Base-by-base conservation (phyloP, 73 alveolate species). In the Paramecium sonneborni region DNA sequence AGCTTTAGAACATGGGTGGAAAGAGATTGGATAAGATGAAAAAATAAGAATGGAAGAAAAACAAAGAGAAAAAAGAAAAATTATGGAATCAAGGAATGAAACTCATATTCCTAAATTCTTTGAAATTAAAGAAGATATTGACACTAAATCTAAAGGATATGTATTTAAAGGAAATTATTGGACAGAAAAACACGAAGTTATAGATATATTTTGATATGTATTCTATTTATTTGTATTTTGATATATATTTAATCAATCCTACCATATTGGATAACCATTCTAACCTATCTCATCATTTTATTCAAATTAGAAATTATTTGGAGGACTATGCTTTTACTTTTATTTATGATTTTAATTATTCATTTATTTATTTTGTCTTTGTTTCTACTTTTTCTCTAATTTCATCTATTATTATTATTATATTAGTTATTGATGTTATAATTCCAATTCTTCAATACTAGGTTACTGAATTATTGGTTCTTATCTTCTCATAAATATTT, bases 1-100 rank as follows among this genome's bases (percentile, higher is more conserved):
- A 15, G 86, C 86, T n/a, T 35, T 72, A 38, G 86, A 72, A 24
- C 86, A 72, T 72, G 86, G 86, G 2, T 72, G 86, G 86, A 72
- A 72, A 72, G 86, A 72, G 37, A 41, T 52, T 52, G 68, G 68
- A 52, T 21, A 52, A 52, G 68, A 52, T 52, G 68, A 52, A 5
- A 52, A 52, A 52, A 30, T 52, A 18, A 52, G 68, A 52, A 52
- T 52, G 68, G 68, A 72, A 38, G 86, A 72, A 10, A 72, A 72
- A 10, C 26, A 72, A 41, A 72, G 86, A 72, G 86, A 72, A 38
- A 38, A 23, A 18, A 72, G 86, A 72, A 72, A 18, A 38, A 38
- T 72, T 14, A 72, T 72, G 86, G 86, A 72, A 35, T 14, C 11
- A 35, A 72, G 26, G 12, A 72, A 72, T 72, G 55, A 72, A 34